These are phyloP conservation scores for Lotmaria passim DNA, from an alignment of 208 protist species.

Conservation along the genomic window DNA sequence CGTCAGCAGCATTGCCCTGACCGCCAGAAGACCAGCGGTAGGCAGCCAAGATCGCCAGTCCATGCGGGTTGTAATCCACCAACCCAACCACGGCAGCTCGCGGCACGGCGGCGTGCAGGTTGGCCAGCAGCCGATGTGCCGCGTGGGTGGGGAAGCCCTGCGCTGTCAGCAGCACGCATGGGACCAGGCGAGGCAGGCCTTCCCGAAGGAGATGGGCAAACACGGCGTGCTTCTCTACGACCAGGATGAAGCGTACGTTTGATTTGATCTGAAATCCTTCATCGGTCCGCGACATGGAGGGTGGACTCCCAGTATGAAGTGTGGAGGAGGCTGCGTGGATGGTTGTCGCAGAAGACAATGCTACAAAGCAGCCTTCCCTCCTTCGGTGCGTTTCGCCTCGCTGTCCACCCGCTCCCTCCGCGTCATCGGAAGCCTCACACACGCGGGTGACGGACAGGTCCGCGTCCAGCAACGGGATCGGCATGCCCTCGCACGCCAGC, in stretches of 20 bases:
- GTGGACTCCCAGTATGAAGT: too few relatives aligned
- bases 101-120: conserved; percentile 56
- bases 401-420: background rate
- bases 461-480: conserved; percentile 26
- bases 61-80: conserved; percentile 86
- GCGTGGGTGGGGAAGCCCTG: conserved; percentile 81
- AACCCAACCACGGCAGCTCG: conserved; percentile 70
- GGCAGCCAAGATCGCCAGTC: conserved; percentile 74
- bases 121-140: conserved; percentile 62
- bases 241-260: conserved; percentile 68
- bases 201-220: conserved; percentile 75
- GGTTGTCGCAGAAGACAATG: too few relatives aligned
- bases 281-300: too few relatives aligned
- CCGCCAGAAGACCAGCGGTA: conserved; percentile 54
- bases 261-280: conserved; percentile 36
- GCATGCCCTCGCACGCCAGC: conserved; percentile 22
- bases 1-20: background rate
- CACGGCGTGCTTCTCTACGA: conserved; percentile 89
- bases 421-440: background rate
- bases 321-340: too few relatives aligned
- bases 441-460: conserved; percentile 15
- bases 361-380: too few relatives aligned
- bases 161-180: conserved; percentile 80
- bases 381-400: too few relatives aligned
- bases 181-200: conserved; percentile 49